Base-by-base conservation (phyloP, 2,329 filamentous ascomycete genomes). In the Cladosporium sp. region DNA sequence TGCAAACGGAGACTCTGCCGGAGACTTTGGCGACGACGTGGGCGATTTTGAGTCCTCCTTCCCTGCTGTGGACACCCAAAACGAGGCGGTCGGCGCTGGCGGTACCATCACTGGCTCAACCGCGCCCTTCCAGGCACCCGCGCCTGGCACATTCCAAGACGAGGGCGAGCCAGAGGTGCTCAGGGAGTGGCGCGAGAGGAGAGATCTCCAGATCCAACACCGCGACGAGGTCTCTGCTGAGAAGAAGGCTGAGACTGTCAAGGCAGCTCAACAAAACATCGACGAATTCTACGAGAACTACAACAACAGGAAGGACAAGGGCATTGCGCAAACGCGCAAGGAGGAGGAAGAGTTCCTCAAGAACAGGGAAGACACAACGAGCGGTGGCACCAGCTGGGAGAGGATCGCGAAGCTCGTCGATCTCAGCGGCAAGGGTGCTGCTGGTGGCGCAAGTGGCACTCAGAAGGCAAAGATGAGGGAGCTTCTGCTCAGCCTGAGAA, bases 261-360 rank as follows among this genome's bases (percentile, higher is more conserved):
- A 88, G 68, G 89, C 93, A 60, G 93, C 93, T 9, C 89, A 90
- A 66, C 81, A 91, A 67, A 93, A 94, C 69, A 95, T 98, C 57
- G 93, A 98, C 68, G 93, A 96, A 69, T 98, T 97, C 74, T 98
- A 98, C 77, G 91, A 96, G 67, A 96, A 95, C 72, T 98, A 98
- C 78, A 97, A 97, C 76, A 84, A 86, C 70, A 95, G 96, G 76
- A 92, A 93, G 69, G 93, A 98, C 69, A 97, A 97, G 79, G 82
- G 81, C 53, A 85, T 96, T 59, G 78, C 85, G 18, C 88, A 95
- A 75, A 93, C 92, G 50, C 83, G 85, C 62, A 86, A 87, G 69
- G 93, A 98, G 61, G 93, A 92, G 6, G 92, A 97, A 64, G 84
- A 95, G 66, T 98, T 97, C 71, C 74, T 97, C 40, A 84, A 81